These are phyloP conservation scores for Citrus hindsii DNA, from an alignment of 345 rosid species.

Conservation along the genomic window DNA sequence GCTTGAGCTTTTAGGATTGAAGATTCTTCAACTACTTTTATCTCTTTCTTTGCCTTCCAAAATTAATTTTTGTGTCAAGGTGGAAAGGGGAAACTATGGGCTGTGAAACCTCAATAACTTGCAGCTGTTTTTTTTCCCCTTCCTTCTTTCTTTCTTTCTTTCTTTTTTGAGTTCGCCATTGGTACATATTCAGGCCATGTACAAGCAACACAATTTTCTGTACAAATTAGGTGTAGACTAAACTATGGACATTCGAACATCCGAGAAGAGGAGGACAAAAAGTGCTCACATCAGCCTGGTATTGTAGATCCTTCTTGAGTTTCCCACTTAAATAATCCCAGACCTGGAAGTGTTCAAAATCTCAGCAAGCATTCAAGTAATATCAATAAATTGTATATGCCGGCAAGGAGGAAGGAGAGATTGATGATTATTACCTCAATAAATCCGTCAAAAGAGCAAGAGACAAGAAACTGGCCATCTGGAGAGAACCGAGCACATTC, in stretches of 20 bases:
- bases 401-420: background rate
- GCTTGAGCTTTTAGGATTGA: background rate
- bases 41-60: background rate
- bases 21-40: background rate
- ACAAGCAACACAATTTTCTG: background rate
- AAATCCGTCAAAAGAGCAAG: constrained; percentile 95
- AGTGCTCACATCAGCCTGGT: constrained; percentile 88
- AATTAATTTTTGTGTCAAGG: background rate
- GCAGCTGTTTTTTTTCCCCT: too few species aligned
- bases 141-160: too few species aligned
- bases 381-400: constrained; percentile 10
- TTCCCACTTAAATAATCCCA: constrained; percentile 99
- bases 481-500: constrained; percentile 94
- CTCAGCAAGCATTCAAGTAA: constrained; percentile 16
- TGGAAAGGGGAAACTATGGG: background rate
- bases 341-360: constrained; percentile 45
- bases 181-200: background rate
- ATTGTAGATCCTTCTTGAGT: constrained; percentile 96
- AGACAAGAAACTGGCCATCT: constrained; percentile 96
- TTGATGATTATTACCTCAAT: constrained; percentile 56
- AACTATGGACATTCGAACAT: background rate
- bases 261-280: background rate
- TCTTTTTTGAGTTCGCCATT: background rate
- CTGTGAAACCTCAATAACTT: too few species aligned
- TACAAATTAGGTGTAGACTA: background rate